Conservation (phyloP, 257 asterid species). For the Solanum pennellii region DNA sequence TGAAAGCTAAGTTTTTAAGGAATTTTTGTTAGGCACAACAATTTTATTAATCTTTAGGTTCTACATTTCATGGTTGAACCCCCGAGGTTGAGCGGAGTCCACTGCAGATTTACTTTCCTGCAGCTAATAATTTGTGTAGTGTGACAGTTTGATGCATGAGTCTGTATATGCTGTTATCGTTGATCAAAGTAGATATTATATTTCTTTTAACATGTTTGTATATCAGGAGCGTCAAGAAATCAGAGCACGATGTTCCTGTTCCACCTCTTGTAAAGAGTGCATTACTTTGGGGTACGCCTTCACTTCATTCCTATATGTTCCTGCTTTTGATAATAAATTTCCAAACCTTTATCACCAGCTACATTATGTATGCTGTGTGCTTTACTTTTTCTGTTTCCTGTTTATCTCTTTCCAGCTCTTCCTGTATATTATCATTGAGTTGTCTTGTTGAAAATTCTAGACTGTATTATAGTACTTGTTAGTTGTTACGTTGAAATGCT, state of each 20-base stretch:
- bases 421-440: neutral
- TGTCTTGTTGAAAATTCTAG: neutral
- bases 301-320: slow-evolving; percentile 1
- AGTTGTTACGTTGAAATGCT: neutral
- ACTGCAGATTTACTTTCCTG: neutral
- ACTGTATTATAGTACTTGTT: neutral
- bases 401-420: neutral
- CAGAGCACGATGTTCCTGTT: slow-evolving; percentile 88
- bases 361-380: neutral
- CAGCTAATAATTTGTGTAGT: neutral
- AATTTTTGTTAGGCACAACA: neutral
- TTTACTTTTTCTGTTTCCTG: neutral
- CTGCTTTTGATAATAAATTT: neutral
- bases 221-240: slow-evolving; percentile 66
- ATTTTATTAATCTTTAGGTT: neutral
- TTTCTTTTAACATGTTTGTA: neutral
- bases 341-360: neutral
- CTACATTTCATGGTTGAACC: neutral
- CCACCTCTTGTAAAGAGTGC: slow-evolving; percentile 96
- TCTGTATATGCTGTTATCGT: neutral
- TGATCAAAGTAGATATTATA: neutral
- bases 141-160: neutral
- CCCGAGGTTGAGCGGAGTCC: neutral
- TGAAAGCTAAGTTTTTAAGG: neutral
- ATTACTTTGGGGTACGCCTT: slow-evolving; percentile 77